Evolutionary conservation across 225 moss, liverwort and hornwort species (phyloP).

Genomic region (Sphagnum tenellum): DNA sequence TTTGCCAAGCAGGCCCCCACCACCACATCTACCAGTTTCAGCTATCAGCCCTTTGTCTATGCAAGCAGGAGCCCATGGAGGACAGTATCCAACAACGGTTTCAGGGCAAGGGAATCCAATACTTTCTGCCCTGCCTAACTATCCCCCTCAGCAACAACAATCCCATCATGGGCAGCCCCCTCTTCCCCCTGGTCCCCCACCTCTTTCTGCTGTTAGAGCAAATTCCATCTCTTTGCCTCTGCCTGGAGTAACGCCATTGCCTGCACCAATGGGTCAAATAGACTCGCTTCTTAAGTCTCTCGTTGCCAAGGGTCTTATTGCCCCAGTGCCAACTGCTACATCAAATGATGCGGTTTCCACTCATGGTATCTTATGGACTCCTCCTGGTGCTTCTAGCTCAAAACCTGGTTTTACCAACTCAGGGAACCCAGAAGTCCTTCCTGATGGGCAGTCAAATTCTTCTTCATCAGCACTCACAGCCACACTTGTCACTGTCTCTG

Average conservation of each 20-base stretch:
- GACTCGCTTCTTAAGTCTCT: constrained; percentile 78
- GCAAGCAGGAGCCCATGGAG: constrained; percentile 37
- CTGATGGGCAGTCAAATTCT: constrained; percentile 44
- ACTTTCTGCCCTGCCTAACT: constrained; percentile 9
- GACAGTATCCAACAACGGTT: constrained; percentile 27
- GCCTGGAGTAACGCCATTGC: constrained; percentile 8
- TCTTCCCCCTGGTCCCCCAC: constrained; percentile 89
- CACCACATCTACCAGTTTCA: constrained; percentile 36
- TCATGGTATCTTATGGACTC: constrained; percentile 17
- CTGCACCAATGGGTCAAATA: constrained; percentile 34
- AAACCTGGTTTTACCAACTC: constrained; percentile 34
- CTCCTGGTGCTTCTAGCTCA: constrained; percentile 14
- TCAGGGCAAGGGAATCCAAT: constrained; percentile 13
- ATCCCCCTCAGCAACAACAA: constrained; percentile 26
- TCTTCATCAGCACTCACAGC: constrained; percentile 30
- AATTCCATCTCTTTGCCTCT: constrained; percentile 13
- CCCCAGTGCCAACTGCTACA: constrained; percentile 28
- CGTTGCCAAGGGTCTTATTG: constrained; percentile 82
- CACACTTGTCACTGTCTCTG: constrained; percentile 10
- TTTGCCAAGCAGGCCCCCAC: constrained; percentile 29
- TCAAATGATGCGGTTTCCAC: constrained; percentile 19
- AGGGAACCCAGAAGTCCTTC: constrained; percentile 31
- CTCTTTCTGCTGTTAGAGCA: constrained; percentile 52
- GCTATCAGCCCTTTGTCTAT: constrained; percentile 28
- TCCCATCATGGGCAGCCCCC: constrained; percentile 60